Evolutionary conservation across 164 flowering plant species (phyloP).

Genomic region (Umbellularia californica): DNA sequence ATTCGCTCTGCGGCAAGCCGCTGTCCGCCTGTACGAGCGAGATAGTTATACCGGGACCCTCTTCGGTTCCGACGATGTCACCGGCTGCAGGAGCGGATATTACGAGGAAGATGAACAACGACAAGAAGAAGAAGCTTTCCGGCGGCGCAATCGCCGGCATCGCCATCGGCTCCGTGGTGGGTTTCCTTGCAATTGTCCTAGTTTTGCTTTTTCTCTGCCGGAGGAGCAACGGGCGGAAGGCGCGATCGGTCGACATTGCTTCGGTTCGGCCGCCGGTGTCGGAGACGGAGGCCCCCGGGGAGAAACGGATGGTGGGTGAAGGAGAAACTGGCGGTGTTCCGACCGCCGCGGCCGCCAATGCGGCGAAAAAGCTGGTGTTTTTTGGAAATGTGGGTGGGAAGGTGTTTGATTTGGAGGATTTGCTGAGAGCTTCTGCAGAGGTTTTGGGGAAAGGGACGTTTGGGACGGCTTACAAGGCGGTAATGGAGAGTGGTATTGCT

Average conservation of each 20-base stretch:
- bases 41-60: not conserved
- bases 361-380: constrained; percentile 43
- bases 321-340: constrained; percentile 13
- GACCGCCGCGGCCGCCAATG: constrained; percentile 7
- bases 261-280: constrained; percentile 20
- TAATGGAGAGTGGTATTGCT: constrained; percentile 51
- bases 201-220: constrained; percentile 43
- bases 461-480: constrained; percentile 78
- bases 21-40: constrained; percentile 30
- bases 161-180: constrained; percentile 54
- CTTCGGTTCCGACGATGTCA: not conserved
- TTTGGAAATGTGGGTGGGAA: constrained; percentile 34
- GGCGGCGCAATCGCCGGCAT: constrained; percentile 85
- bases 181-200: constrained; percentile 34
- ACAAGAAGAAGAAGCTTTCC: constrained; percentile 37
- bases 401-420: constrained; percentile 59
- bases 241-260: constrained; percentile 22
- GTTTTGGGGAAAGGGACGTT: constrained; percentile 82
- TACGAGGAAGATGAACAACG: not conserved
- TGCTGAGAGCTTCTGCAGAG: constrained; percentile 79
- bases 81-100: not conserved
- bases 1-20: constrained; percentile 72
- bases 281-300: constrained; percentile 25
- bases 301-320: constrained; percentile 18
- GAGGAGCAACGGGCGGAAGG: constrained; percentile 28